Evolutionary conservation across 306 rosid genomes (phyloP).

Genomic region (Pterocarpus macrocarpus): DNA sequence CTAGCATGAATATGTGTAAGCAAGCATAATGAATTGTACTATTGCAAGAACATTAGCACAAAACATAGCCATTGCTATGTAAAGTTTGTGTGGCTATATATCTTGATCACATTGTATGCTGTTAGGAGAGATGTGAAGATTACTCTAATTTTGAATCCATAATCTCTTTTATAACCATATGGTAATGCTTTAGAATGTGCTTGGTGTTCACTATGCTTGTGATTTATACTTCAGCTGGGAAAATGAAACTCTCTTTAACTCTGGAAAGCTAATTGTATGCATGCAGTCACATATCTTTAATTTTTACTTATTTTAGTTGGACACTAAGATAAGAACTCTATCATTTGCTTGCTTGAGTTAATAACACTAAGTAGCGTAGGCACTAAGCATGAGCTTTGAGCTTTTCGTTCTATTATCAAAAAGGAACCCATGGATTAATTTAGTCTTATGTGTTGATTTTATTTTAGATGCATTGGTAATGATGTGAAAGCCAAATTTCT

Average conservation of each 20-base stretch:
- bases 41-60: constrained; percentile 14
- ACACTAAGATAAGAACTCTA: constrained; percentile 38
- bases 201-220: constrained; percentile 36
- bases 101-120: neutral
- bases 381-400: neutral
- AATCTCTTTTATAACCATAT: constrained; percentile 9
- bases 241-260: constrained; percentile 5
- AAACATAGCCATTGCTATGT: constrained; percentile 43
- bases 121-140: constrained; percentile 41
- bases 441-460: too few relatives aligned
- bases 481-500: too few relatives aligned
- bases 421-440: too few relatives aligned
- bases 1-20: neutral
- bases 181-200: constrained; percentile 8
- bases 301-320: constrained; percentile 45
- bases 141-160: constrained; percentile 18
- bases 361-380: neutral
- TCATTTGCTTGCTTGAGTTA: constrained; percentile 17
- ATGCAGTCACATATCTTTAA: constrained; percentile 19
- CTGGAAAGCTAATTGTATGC: constrained; percentile 25
- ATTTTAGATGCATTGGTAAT: too few relatives aligned
- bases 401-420: too few relatives aligned
- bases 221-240: constrained; percentile 25
- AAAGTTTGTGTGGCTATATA: neutral
- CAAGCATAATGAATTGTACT: neutral